Evolutionary conservation across 805 yeast species (phyloP).

Genomic region (Zygosaccharomyces bailii): DNA sequence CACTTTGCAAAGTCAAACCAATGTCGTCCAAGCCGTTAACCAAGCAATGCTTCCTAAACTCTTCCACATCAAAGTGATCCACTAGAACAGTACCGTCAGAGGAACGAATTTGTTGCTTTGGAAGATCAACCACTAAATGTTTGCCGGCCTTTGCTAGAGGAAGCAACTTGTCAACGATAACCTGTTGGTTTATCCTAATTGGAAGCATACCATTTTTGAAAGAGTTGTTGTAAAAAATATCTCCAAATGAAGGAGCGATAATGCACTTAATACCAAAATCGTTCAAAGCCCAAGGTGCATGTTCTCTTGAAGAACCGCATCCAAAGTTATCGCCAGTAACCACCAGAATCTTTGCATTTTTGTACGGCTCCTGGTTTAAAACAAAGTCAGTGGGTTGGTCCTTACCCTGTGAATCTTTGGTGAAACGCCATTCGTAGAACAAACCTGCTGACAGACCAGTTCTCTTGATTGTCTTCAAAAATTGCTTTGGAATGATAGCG

Average conservation of each 20-base stretch:
- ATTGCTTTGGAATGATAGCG: slow-evolving; percentile 98
- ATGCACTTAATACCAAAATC: slow-evolving; percentile 95
- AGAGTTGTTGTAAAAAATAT: slow-evolving; percentile 95
- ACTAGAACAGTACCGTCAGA: slow-evolving; percentile 70
- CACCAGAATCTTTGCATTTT: slow-evolving; percentile 73
- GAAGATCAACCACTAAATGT: slow-evolving; percentile 74
- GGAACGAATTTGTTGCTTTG: slow-evolving; percentile 73
- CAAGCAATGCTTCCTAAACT: slow-evolving; percentile 90
- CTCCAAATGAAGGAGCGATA: slow-evolving; percentile 98
- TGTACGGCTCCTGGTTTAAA: slow-evolving; percentile 80
- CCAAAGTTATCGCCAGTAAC: slow-evolving; percentile 98
- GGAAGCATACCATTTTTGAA: slow-evolving; percentile 95
- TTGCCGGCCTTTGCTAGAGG: slow-evolving; percentile 76
- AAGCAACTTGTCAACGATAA: slow-evolving; percentile 64
- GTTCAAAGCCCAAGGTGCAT: slow-evolving; percentile 98
- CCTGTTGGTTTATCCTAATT: slow-evolving; percentile 79
- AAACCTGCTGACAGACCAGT: slow-evolving; percentile 88
- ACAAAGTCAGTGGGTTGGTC: slow-evolving; percentile 85
- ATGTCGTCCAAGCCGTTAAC: slow-evolving; percentile 95
- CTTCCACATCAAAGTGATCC: slow-evolving; percentile 81
- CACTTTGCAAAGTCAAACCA: slow-evolving; percentile 91
- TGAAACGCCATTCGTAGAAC: slow-evolving; percentile 86
- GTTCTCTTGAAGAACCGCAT: slow-evolving; percentile 98
- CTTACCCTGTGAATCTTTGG: slow-evolving; percentile 63
- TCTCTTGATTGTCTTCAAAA: slow-evolving; percentile 94